These are phyloP conservation scores for Malassezia japonica DNA, from an alignment of 1,284 basidiomycete genomes.

Conservation along the genomic window DNA sequence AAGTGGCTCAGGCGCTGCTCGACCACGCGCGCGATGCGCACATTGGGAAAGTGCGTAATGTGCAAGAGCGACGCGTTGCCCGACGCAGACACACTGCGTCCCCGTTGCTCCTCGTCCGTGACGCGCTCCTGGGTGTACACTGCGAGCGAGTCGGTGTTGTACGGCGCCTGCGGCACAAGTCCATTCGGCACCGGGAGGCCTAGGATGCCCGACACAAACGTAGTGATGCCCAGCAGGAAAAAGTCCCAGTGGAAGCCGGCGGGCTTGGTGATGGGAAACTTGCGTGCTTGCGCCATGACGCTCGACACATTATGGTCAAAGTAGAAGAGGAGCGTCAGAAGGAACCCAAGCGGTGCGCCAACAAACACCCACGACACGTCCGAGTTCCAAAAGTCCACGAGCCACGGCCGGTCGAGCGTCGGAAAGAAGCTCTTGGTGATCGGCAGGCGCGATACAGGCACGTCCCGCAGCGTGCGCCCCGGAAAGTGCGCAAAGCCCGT, in stretches of 20 bases:
- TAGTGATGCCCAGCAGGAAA: conserved; percentile 76
- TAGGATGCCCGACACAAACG: conserved; percentile 79
- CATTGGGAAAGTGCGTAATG: conserved; percentile 18
- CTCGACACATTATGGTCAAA: conserved; percentile 60
- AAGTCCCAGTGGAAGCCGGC: conserved; percentile 74
- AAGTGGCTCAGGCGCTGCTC: conserved; percentile 45
- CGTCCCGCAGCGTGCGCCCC: conserved; percentile 29
- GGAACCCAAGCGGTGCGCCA: conserved; percentile 57
- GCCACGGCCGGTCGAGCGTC: conserved; percentile 67
- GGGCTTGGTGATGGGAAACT: conserved; percentile 80
- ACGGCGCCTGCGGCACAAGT: conserved; percentile 82
- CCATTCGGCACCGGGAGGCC: conserved; percentile 90
- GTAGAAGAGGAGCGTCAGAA: conserved; percentile 46
- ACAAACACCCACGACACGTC: conserved; percentile 80
- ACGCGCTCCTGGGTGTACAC: conserved; percentile 56
- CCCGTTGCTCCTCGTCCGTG: conserved; percentile 5
- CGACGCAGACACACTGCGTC: background rate
- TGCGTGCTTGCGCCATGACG: conserved; percentile 81
- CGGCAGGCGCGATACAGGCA: conserved; percentile 38
- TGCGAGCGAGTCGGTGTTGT: conserved; percentile 76
- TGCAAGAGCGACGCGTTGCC: conserved; percentile 7
- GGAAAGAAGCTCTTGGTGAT: conserved; percentile 51
- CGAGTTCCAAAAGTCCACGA: conserved; percentile 83
- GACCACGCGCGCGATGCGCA: conserved; percentile 36
- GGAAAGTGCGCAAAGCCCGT: conserved; percentile 50